A percentile compares a stretch with the other conserved stretches of the same genome.
phyloP scores from a whole-genome alignment of 169 alveolate genomes.

The Eimeria maxima region DNA sequence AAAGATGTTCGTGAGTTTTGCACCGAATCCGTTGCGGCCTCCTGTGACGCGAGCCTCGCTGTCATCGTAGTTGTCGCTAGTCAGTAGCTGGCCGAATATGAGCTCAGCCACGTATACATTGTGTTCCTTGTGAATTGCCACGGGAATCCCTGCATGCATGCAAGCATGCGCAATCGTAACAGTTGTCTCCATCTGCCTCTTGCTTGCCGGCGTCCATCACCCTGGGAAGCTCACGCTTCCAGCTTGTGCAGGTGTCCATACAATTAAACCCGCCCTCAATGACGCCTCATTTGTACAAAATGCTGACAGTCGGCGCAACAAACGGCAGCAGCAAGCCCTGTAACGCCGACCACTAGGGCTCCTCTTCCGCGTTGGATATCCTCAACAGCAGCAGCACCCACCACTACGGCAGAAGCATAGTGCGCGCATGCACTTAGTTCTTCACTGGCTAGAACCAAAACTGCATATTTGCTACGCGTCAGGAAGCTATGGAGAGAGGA shows the following conservation, averaged over 20 bases:
- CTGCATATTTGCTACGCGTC: too few relatives aligned
- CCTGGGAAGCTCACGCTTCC: background rate
- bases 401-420: background rate
- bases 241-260: background rate
- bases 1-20: conserved; percentile 99
- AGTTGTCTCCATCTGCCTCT: background rate
- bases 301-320: background rate
- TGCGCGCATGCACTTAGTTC: background rate
- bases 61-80: conserved; percentile 99
- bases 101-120: conserved; percentile 99
- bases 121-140: conserved; percentile 97
- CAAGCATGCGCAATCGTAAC: background rate
- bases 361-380: background rate
- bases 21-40: conserved; percentile 99
- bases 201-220: background rate
- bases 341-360: background rate
- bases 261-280: background rate
- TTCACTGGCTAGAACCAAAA: background rate
- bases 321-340: background rate
- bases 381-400: background rate
- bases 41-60: conserved; percentile 98
- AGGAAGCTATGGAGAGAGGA: too few relatives aligned
- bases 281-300: background rate
- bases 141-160: conserved; percentile 90
- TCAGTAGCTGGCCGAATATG: conserved; percentile 98